Percentiles rank a stretch among this genome's conserved stretches.
Evolutionary conservation across 164 flowering plant species (phyloP).

Genomic region (Hamamelis virginiana): DNA sequence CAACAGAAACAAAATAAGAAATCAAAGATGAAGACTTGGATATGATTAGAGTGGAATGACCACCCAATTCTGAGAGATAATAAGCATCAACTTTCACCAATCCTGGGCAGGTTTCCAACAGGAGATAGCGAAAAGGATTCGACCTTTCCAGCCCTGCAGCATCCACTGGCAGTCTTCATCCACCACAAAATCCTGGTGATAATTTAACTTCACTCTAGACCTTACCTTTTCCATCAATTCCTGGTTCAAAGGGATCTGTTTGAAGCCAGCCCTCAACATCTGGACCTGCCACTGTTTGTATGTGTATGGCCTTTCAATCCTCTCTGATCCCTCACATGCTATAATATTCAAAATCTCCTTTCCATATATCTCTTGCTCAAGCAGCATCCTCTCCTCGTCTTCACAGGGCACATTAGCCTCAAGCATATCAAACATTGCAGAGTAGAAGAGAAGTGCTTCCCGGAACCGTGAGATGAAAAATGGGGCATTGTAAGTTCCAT

Average conservation of each 20-base stretch:
- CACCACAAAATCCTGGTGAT: constrained; percentile 36
- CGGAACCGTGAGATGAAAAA: constrained; percentile 56
- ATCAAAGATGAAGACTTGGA: no score
- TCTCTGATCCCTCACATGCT: constrained; percentile 53
- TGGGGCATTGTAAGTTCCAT: constrained; percentile 51
- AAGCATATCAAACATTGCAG: constrained; percentile 47
- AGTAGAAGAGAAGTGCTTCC: constrained; percentile 51
- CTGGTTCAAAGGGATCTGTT: constrained; percentile 25
- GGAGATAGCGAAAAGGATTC: constrained; percentile 31
- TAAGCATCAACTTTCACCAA: neutral
- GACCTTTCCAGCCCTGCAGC: constrained; percentile 50
- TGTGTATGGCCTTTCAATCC: constrained; percentile 50
- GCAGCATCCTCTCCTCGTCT: constrained; percentile 33
- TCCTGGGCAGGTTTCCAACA: constrained; percentile 32
- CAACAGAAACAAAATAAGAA: no score
- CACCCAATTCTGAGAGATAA: no score
- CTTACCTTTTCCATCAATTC: constrained; percentile 19
- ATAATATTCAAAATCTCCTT: constrained; percentile 45
- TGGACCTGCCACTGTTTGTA: constrained; percentile 48
- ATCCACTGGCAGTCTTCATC: constrained; percentile 40
- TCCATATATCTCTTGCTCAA: constrained; percentile 47
- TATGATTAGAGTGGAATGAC: no score
- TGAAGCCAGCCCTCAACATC: constrained; percentile 33
- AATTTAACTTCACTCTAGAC: constrained; percentile 18
- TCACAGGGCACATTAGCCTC: constrained; percentile 36